Evolutionary conservation across 169 alveolate species (phyloP).

Genomic region (Babesia ovata): DNA sequence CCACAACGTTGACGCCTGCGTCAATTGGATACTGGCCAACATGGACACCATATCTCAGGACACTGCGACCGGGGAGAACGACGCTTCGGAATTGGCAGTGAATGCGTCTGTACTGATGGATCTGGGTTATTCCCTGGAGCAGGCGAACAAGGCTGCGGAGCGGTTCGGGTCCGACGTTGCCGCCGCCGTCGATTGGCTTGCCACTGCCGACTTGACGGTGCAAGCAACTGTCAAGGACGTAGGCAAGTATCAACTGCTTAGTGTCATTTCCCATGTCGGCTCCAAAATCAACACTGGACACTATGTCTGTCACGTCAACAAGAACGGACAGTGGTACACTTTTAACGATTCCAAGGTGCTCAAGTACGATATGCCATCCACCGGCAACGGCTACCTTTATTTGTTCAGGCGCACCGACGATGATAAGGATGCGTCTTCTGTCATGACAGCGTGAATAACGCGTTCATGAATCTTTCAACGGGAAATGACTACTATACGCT

Average conservation of each 20-base stretch:
- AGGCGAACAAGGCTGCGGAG: slow-evolving; percentile 36
- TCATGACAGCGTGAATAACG: no score
- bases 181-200: slow-evolving; percentile 43
- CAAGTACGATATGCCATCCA: slow-evolving; percentile 20
- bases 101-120: slow-evolving; percentile 32
- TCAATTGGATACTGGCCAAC: slow-evolving; percentile 73
- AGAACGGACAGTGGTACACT: slow-evolving; percentile 46
- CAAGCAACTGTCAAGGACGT: neutral
- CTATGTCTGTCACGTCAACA: slow-evolving; percentile 78
- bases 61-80: neutral
- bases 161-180: slow-evolving; percentile 28
- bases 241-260: slow-evolving; percentile 70
- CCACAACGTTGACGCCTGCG: slow-evolving; percentile 57
- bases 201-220: neutral
- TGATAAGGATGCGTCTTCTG: neutral
- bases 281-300: slow-evolving; percentile 81
- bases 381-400: slow-evolving; percentile 45
- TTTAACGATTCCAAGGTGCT: slow-evolving; percentile 59
- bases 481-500: no score
- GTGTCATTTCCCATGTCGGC: slow-evolving; percentile 81
- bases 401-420: slow-evolving; percentile 17
- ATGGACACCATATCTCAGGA: slow-evolving; percentile 35
- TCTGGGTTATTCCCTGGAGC: slow-evolving; percentile 29
- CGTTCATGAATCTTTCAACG: no score
- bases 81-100: slow-evolving; percentile 3